phyloP scores from a whole-genome alignment of 1,284 basidiomycete species.

The Cutaneotrichosporon sp. region DNA sequence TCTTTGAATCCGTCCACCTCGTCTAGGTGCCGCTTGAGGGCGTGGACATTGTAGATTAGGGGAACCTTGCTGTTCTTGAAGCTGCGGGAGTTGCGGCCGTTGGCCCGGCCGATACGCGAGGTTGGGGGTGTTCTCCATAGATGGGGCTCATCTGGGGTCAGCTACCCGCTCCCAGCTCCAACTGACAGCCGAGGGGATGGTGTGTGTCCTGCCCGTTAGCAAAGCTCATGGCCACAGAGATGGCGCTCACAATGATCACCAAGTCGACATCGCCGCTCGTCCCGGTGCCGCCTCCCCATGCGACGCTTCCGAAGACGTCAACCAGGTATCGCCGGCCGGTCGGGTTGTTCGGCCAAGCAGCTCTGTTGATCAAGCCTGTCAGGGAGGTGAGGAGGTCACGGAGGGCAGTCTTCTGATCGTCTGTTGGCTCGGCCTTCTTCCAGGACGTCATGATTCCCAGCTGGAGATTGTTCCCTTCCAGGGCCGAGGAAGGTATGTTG shows the following conservation, averaged over 20 bases:
- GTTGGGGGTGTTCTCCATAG: conserved; percentile 10
- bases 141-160: conserved; percentile 13
- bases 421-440: conserved; percentile 5
- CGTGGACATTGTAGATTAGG: conserved; percentile 40
- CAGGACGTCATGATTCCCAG: conserved; percentile 9
- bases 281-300: conserved; percentile 51
- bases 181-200: conserved; percentile 45
- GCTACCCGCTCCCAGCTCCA: background rate
- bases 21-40: conserved; percentile 27
- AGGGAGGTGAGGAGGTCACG: conserved; percentile 2
- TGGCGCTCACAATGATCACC: conserved; percentile 39
- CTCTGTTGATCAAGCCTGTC: background rate
- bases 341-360: background rate
- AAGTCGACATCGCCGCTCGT: conserved; percentile 48
- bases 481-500: background rate
- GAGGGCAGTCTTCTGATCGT: background rate
- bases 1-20: conserved; percentile 23
- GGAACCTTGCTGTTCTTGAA: conserved; percentile 22
- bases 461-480: background rate
- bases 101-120: background rate
- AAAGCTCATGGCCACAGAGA: background rate
- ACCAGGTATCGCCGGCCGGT: conserved; percentile 36
- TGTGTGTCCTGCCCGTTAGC: conserved; percentile 34
- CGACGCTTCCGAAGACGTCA: conserved; percentile 53
- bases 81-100: background rate